Evolutionary conservation across 257 asterid genomes (phyloP).

Genomic region (Solanum bulbocastanum): DNA sequence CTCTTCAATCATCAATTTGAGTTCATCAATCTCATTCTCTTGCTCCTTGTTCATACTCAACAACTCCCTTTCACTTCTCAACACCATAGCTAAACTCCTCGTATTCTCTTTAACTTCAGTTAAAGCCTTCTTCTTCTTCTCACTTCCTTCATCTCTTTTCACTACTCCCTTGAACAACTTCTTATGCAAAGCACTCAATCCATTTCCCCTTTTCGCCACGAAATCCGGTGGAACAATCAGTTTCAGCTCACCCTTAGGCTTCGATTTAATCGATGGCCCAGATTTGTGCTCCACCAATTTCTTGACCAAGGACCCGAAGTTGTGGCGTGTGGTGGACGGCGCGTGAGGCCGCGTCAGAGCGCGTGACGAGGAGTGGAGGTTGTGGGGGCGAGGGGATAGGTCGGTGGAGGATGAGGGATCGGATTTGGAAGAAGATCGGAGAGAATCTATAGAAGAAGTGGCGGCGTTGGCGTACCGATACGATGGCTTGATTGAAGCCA

Average conservation of each 20-base stretch:
- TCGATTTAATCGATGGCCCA: not conserved
- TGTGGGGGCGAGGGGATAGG: not conserved
- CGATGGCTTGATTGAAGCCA: slow-evolving; percentile 73
- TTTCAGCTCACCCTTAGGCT: slow-evolving; percentile 19
- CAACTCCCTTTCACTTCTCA: slow-evolving; percentile 95
- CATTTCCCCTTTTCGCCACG: slow-evolving; percentile 34
- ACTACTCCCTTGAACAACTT: slow-evolving; percentile 68
- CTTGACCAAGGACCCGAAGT: slow-evolving; percentile 58
- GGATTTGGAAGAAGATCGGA: slow-evolving; percentile 48
- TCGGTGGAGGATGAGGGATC: slow-evolving; percentile 72
- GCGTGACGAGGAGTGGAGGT: slow-evolving; percentile 8
- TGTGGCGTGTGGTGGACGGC: slow-evolving; percentile 1
- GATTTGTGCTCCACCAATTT: slow-evolving; percentile 53
- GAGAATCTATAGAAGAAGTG: slow-evolving; percentile 1
- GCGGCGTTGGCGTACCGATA: slow-evolving; percentile 52
- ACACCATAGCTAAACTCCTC: slow-evolving; percentile 81
- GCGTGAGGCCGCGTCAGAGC: slow-evolving; percentile 33
- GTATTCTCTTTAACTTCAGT: slow-evolving; percentile 69
- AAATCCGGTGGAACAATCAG: slow-evolving; percentile 41
- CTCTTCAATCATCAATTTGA: slow-evolving; percentile 32
- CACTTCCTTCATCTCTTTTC: slow-evolving; percentile 39
- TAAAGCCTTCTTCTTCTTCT: slow-evolving; percentile 67
- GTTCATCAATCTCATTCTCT: slow-evolving; percentile 51
- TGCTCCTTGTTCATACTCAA: slow-evolving; percentile 57
- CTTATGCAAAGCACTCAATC: slow-evolving; percentile 60